These are phyloP conservation scores for Nicotiana otophora DNA, from an alignment of 257 asterid species.

Conservation along the genomic window DNA sequence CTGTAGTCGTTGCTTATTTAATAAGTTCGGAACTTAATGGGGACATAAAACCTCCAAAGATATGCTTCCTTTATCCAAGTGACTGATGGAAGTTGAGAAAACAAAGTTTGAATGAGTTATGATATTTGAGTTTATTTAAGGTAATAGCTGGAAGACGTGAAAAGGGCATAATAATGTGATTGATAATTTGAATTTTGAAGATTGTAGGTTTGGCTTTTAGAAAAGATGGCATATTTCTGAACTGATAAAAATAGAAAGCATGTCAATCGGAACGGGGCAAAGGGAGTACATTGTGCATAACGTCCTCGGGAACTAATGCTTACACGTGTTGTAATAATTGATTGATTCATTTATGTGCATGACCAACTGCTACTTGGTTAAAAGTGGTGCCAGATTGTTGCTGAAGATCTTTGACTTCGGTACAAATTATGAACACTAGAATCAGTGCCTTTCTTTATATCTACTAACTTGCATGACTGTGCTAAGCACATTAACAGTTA, in stretches of 20 bases:
- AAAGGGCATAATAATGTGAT: neutral
- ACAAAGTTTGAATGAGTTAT: neutral
- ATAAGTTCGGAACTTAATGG: neutral
- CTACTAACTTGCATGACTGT: neutral
- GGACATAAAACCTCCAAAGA: neutral
- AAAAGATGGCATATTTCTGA: too few species aligned
- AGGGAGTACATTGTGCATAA: neutral
- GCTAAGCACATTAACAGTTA: neutral
- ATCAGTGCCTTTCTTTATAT: neutral
- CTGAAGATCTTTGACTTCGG: neutral
- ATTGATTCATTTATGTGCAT: neutral
- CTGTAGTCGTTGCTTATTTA: neutral
- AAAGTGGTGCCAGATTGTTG: neutral
- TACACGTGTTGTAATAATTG: neutral
- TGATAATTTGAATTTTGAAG: neutral
- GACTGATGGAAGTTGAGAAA: neutral
- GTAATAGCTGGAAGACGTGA: neutral
- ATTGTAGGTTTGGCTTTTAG: neutral
- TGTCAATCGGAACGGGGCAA: neutral
- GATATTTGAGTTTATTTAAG: neutral
- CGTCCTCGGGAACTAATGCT: neutral
- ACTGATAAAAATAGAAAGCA: neutral
- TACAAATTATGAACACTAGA: neutral
- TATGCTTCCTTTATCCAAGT: neutral
- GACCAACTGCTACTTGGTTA: conserved; percentile 54